Conservation (phyloP, 345 rosid species). For the Sisymbrium irio region DNA sequence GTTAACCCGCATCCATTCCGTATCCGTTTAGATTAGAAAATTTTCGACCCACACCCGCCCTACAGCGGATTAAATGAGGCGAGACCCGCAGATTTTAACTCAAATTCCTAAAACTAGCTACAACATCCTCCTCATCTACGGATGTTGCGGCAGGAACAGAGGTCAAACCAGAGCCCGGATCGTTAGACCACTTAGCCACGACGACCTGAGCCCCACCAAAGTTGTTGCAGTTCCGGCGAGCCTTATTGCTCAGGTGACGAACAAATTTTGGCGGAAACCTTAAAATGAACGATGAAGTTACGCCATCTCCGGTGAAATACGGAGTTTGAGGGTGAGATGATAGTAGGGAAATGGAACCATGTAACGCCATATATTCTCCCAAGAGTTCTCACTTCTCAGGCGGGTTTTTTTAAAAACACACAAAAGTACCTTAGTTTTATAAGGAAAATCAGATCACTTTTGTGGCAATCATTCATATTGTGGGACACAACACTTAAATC, state of each 20-base stretch:
- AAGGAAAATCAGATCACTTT: neutral
- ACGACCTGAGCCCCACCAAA: neutral
- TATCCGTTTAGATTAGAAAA: too few relatives aligned
- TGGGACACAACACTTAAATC: neutral
- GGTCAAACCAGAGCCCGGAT: neutral
- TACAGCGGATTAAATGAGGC: too few relatives aligned
- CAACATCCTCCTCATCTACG: neutral
- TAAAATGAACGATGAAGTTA: neutral
- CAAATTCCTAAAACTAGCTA: too few relatives aligned
- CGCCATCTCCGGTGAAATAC: neutral
- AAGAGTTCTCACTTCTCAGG: neutral
- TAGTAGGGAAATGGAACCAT: neutral
- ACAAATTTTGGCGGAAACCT: neutral
- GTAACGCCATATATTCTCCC: neutral
- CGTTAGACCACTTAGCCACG: neutral
- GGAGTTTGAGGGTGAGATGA: neutral
- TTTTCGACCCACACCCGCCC: too few relatives aligned
- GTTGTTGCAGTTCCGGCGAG: neutral
- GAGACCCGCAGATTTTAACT: too few relatives aligned
- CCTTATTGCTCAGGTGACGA: neutral
- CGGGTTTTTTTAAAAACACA: neutral
- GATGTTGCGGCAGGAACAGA: neutral
- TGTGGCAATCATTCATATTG: neutral
- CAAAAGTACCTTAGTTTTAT: neutral
- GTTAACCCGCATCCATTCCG: too few relatives aligned